A percentile compares a stretch with the other conserved stretches of the same genome.
phyloP scores from a whole-genome alignment of 2,329 filamentous ascomycete species.

The Beauveria asiatica region DNA sequence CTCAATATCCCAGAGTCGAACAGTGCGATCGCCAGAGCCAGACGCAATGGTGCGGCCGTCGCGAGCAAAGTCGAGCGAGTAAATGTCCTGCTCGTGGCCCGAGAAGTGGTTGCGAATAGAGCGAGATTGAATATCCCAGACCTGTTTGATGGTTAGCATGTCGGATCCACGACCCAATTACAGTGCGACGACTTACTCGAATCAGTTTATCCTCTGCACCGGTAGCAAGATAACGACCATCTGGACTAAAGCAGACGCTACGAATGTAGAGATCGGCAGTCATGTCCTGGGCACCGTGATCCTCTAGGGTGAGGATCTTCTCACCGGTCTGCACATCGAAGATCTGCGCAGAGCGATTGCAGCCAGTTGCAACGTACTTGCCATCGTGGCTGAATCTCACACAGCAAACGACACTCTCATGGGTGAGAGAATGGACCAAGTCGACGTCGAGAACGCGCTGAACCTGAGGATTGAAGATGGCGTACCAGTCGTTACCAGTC shows the following conservation, averaged over 20 bases:
- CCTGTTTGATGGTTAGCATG: slow-evolving; percentile 38
- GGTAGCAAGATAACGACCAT: slow-evolving; percentile 87
- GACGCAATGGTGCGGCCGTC: slow-evolving; percentile 93
- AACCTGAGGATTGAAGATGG: slow-evolving; percentile 89
- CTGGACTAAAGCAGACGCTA: slow-evolving; percentile 97
- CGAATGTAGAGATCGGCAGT: slow-evolving; percentile 92
- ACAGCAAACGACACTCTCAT: slow-evolving; percentile 97
- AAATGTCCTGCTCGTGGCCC: slow-evolving; percentile 98
- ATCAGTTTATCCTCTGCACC: slow-evolving; percentile 98
- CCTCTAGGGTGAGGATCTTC: slow-evolving; percentile 83
- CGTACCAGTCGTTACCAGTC: slow-evolving; percentile 87
- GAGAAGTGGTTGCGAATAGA: slow-evolving; percentile 86
- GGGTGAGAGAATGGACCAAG: slow-evolving; percentile 81
- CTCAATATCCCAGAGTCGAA: slow-evolving; percentile 93
- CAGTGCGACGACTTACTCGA: slow-evolving; percentile 51
- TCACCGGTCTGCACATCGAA: slow-evolving; percentile 85
- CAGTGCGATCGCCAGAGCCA: slow-evolving; percentile 87
- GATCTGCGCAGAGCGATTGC: slow-evolving; percentile 98
- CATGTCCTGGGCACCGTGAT: slow-evolving; percentile 70
- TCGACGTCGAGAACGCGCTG: slow-evolving; percentile 88
- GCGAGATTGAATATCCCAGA: slow-evolving; percentile 85
- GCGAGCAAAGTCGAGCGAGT: slow-evolving; percentile 88
- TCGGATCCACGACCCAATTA: neutral
- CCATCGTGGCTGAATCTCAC: slow-evolving; percentile 95
- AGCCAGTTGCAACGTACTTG: slow-evolving; percentile 91